A percentile compares a stretch with the other conserved stretches of the same genome.
Conservation (phyloP, 208 protist genomes). For the Leishmania tropica region DNA sequence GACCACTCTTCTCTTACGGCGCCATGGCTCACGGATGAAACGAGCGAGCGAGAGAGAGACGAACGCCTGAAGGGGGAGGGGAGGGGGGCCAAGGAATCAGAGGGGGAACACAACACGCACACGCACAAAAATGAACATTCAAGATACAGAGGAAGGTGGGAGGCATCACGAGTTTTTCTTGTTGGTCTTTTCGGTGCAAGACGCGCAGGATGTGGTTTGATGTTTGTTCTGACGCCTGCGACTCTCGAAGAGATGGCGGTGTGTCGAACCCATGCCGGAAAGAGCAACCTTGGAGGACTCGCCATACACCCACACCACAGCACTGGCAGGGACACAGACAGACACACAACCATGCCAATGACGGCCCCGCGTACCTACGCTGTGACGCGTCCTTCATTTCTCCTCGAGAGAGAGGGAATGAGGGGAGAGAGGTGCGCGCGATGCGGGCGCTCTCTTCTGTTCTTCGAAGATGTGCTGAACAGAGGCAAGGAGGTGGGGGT, state of each 20-base stretch:
- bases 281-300: neutral
- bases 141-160: slow-evolving; percentile 1
- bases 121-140: slow-evolving; percentile 2
- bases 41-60: neutral
- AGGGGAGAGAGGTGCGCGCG: neutral
- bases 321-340: slow-evolving; percentile 1
- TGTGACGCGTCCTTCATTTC: neutral
- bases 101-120: neutral
- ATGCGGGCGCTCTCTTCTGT: neutral
- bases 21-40: neutral
- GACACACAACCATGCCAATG: slow-evolving; percentile 9
- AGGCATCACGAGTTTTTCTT: neutral
- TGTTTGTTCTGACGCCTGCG: neutral
- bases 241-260: neutral
- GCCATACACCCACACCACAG: neutral
- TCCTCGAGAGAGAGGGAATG: neutral
- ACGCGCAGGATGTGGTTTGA: neutral
- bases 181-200: neutral
- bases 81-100: neutral
- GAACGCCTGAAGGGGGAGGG: neutral
- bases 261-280: neutral
- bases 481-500: neutral
- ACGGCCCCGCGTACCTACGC: slow-evolving; percentile 1
- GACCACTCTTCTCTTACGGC: neutral
- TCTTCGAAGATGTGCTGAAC: neutral